Conservation (phyloP, 2,329 filamentous ascomycete genomes). For the Didymella arachidicola region DNA sequence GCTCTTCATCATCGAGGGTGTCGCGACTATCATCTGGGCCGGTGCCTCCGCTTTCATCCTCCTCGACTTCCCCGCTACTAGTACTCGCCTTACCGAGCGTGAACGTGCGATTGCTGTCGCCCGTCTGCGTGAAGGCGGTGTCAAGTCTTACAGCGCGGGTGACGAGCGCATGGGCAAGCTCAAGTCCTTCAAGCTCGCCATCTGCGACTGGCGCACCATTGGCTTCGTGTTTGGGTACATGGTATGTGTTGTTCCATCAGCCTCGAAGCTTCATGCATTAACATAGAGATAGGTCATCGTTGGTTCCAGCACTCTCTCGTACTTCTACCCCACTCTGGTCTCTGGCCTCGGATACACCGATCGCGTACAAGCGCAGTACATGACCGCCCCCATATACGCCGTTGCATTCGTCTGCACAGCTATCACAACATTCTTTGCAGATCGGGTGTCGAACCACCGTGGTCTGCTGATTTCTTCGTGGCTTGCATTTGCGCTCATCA, state of each 20-base stretch:
- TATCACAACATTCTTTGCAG: conserved; percentile 58
- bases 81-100: conserved; percentile 52
- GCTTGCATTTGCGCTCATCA: conserved; percentile 54
- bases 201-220: conserved; percentile 58
- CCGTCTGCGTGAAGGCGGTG: conserved; percentile 55
- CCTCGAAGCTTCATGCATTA: conserved; percentile 1
- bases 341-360: conserved; percentile 60
- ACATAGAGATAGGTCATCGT: conserved; percentile 48
- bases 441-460: conserved; percentile 56
- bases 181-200: conserved; percentile 51
- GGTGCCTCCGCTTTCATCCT: conserved; percentile 56
- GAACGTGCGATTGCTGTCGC: conserved; percentile 56
- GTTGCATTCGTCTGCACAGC: conserved; percentile 61
- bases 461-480: conserved; percentile 60
- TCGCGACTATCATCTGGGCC: conserved; percentile 56
- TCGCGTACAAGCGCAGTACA: conserved; percentile 58
- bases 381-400: conserved; percentile 62
- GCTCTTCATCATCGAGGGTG: conserved; percentile 20
- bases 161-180: conserved; percentile 47
- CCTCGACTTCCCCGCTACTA: conserved; percentile 60
- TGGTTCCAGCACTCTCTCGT: conserved; percentile 60
- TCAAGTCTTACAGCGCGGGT: conserved; percentile 45
- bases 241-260: conserved; percentile 35
- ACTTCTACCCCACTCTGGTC: conserved; percentile 64
- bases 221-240: conserved; percentile 61